Conservation (phyloP, 495 filamentous ascomycete species). For the Pseudevernia furfuracea region DNA sequence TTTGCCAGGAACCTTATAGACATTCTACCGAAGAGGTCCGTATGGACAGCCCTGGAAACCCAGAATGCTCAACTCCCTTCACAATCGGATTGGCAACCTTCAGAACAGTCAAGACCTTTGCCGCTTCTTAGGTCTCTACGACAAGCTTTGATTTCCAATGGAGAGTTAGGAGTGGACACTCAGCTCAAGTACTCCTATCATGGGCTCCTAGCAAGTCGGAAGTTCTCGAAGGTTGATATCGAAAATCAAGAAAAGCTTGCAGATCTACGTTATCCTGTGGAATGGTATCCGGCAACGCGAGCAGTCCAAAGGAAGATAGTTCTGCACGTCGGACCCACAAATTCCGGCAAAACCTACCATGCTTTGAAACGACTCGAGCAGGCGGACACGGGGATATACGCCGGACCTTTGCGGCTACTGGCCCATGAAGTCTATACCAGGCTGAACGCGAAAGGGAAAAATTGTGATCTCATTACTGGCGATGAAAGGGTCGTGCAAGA, state of each 20-base stretch:
- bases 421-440: constrained; percentile 89
- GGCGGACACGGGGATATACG: constrained; percentile 72
- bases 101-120: constrained; percentile 14
- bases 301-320: constrained; percentile 73
- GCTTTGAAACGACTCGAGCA: constrained; percentile 80
- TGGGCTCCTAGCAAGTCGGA: constrained; percentile 37
- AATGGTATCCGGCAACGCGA: constrained; percentile 84
- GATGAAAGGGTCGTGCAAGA: constrained; percentile 62
- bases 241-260: constrained; percentile 57
- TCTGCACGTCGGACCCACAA: constrained; percentile 94
- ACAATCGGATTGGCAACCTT: constrained; percentile 15
- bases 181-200: constrained; percentile 56
- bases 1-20: constrained; percentile 12
- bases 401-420: constrained; percentile 81
- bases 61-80: not conserved
- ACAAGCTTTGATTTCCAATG: constrained; percentile 46
- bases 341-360: constrained; percentile 96
- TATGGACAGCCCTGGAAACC: not conserved
- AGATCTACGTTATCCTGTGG: constrained; percentile 74
- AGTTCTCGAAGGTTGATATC: constrained; percentile 43
- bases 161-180: constrained; percentile 39
- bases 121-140: constrained; percentile 36
- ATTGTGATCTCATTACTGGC: constrained; percentile 78
- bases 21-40: constrained; percentile 5
- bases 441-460: constrained; percentile 64